phyloP scores from a whole-genome alignment of 2,329 filamentous ascomycete species.

The Emergomyces orientalis region DNA sequence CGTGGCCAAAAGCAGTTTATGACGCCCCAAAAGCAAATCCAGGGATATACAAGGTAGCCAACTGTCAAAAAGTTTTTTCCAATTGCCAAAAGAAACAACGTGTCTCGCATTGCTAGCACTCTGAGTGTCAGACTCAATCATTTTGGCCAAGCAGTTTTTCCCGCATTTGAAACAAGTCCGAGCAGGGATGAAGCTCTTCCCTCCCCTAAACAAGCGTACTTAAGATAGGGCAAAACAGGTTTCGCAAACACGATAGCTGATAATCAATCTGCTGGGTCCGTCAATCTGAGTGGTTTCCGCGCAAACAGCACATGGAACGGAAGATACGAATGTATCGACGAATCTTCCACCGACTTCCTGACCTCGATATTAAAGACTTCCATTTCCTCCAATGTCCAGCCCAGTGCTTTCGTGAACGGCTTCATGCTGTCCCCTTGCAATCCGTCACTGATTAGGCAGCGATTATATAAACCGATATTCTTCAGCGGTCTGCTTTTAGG shows the following conservation, averaged over 20 bases:
- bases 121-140: not conserved
- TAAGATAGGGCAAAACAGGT: not conserved
- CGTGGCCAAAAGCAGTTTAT: not conserved
- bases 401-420: not conserved
- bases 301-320: slow-evolving; percentile 3
- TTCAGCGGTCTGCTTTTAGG: slow-evolving; percentile 22
- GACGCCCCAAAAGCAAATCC: not conserved
- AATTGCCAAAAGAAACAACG: not conserved
- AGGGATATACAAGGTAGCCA: not conserved
- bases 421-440: slow-evolving; percentile 6
- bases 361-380: slow-evolving; percentile 4
- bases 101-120: not conserved
- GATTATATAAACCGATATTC: slow-evolving; percentile 6
- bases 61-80: not conserved
- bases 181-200: not conserved
- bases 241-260: not conserved
- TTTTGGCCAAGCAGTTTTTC: not conserved
- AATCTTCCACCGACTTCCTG: not conserved
- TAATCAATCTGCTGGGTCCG: not conserved
- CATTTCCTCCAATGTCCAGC: slow-evolving; percentile 2
- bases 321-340: slow-evolving; percentile 3
- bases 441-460: slow-evolving; percentile 2
- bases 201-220: not conserved
- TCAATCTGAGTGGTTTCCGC: not conserved
- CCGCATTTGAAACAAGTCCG: not conserved